Evolutionary conservation across 192 early-diverging fungal species (phyloP), one percentile per base, ranked within the genome.

Genomic region (Coemansia reversa): DNA sequence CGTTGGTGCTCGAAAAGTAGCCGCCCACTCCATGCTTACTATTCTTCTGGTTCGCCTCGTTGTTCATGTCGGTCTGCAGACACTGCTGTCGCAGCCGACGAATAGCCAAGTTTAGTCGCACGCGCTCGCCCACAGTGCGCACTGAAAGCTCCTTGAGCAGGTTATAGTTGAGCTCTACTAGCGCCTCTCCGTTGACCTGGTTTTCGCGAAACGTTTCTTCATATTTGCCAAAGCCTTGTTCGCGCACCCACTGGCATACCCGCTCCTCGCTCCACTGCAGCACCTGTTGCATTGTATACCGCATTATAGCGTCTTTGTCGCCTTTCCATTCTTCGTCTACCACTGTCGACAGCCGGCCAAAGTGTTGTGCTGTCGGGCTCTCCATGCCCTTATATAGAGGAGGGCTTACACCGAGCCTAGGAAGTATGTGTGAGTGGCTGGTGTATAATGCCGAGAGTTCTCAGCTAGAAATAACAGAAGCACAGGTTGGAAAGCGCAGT

Each of bases 121-220:
- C 89, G 16, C 92, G 76, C 60, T 97, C 95, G 47, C 94, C 93
- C 8, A 95, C 89, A 0, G 85, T 88, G 48, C 71, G 74, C 54
- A 97, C 87, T 8, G 87, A 89, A 69, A 97, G 87, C 55, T 93
- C 89, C 71, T 91, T 91, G 14, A 97, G 84, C 19, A 90, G 69
- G 39, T 83, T 79, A 65, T 96, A 90, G 76, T 92, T 88, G 2
- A 97, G 81, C 74, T 95, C 94, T 4, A 92, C 74, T 55, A 97
- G 75, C 6, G 90, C 83, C 22, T 88, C 85, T n/a, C 95, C 95
- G 14, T 79, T 91, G 50, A 97, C 88, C 56, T 89, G 67, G 73
- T 95, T 88, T 28, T 92, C 88, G 84, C 76, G 58, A 62, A 86
- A 86, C 14, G 72, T 32, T 29, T 58, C 50, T 48, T 81, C 83